Conservation (phyloP, 371 early-diverging fungal genomes). For the Phascolomyces articulosus region DNA sequence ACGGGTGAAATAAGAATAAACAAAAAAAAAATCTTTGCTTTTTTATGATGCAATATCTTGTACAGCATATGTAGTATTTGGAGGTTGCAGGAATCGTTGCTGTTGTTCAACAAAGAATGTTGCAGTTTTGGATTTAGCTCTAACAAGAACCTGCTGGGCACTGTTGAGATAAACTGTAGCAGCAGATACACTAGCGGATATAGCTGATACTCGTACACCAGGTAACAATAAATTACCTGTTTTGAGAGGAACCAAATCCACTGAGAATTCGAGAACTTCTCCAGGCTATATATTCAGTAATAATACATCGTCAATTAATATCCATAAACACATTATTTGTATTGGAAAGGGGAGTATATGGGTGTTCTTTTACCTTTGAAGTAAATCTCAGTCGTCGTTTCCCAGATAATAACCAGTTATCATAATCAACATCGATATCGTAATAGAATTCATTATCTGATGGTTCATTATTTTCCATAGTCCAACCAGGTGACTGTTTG, state of each 20-base stretch:
- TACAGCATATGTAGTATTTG: not conserved
- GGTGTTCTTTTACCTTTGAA: slow-evolving; percentile 52
- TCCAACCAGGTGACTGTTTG: slow-evolving; percentile 68
- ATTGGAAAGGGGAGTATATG: not conserved
- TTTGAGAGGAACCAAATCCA: slow-evolving; percentile 67
- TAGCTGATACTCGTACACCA: slow-evolving; percentile 54
- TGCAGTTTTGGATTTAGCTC: slow-evolving; percentile 66
- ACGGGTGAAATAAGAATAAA: too few relatives aligned
- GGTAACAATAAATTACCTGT: slow-evolving; percentile 69
- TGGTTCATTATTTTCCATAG: slow-evolving; percentile 10
- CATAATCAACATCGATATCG: slow-evolving; percentile 71
- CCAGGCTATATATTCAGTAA: slow-evolving; percentile 55
- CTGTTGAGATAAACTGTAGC: slow-evolving; percentile 66
- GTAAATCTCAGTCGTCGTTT: slow-evolving; percentile 61
- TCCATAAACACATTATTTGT: not conserved
- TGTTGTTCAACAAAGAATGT: slow-evolving; percentile 73
- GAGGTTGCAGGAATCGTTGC: slow-evolving; percentile 49
- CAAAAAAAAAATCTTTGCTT: too few relatives aligned
- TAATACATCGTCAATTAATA: too few relatives aligned
- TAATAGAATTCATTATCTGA: slow-evolving; percentile 53
- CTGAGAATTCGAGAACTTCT: slow-evolving; percentile 50
- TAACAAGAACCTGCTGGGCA: slow-evolving; percentile 66
- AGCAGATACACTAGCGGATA: slow-evolving; percentile 50
- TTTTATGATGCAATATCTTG: slow-evolving; percentile 4
- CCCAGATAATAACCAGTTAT: slow-evolving; percentile 74